Conservation (phyloP, 2,329 filamentous ascomycete genomes). For the Pestalotiopsis sp. region DNA sequence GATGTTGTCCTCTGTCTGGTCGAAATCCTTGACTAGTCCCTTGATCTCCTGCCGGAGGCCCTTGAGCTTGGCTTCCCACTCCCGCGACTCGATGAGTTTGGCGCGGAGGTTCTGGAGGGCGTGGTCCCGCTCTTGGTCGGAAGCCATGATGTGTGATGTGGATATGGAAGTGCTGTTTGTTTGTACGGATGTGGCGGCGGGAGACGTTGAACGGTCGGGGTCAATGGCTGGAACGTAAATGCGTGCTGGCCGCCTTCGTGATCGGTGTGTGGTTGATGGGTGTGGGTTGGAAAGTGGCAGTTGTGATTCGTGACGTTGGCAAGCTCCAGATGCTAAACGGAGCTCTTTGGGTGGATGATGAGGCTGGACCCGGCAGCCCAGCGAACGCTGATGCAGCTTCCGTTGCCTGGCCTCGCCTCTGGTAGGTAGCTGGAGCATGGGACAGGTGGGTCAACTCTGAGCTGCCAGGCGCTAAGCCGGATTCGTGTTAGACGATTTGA, state of each 20-base stretch:
- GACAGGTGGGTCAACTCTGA: neutral
- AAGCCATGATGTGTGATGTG: conserved; percentile 41
- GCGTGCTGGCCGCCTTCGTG: neutral
- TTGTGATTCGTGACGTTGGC: neutral
- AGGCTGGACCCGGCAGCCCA: neutral
- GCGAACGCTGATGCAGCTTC: conserved; percentile 18
- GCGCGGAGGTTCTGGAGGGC: conserved; percentile 78
- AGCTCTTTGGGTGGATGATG: conserved; percentile 7
- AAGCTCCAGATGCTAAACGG: conserved; percentile 1
- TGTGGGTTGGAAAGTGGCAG: neutral
- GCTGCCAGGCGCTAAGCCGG: neutral
- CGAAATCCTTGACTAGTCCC: conserved; percentile 90
- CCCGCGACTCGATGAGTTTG: conserved; percentile 89
- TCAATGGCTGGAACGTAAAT: neutral
- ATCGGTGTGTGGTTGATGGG: neutral
- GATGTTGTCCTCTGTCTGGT: conserved; percentile 98
- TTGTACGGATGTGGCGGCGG: neutral
- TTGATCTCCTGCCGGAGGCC: conserved; percentile 93
- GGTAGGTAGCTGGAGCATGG: neutral
- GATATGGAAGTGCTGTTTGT: neutral
- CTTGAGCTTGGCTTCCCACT: conserved; percentile 99
- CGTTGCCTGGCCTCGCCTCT: conserved; percentile 15
- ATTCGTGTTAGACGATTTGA: neutral
- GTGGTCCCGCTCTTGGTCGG: conserved; percentile 65
- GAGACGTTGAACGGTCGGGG: neutral